Evolutionary conservation across 129 eudicot genomes (phyloP), one percentile per base, ranked within the genome.

Genomic region (Smallanthus sonchifolius): DNA sequence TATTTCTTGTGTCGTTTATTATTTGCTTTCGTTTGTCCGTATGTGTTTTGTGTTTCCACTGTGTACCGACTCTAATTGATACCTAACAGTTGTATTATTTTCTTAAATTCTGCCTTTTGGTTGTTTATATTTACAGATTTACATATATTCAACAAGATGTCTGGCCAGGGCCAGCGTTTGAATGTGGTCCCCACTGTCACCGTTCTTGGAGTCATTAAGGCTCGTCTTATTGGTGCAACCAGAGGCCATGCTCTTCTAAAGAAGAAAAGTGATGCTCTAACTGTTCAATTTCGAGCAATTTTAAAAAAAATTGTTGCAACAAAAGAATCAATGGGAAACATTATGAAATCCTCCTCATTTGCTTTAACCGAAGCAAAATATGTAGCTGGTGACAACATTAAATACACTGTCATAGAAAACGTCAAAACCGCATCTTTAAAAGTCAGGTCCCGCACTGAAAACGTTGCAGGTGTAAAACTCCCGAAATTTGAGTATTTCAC

Each of bases 161-260:
- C 98, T 64, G 98, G 98, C 56, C 95, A 89, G 77, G 82, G 65
- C 77, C 91, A 87, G 84, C 98, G 98, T 49, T 75, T 89, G 71
- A 89, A 83, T 81, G 96, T 92, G 35, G 96, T 89, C 72, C 98
- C 98, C 34, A 92, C 98, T 7, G 96, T 92, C 30, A 92, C 98
- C 0, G 77, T 89, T 74, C 98, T 92, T 55, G 98, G 95, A 57
- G 95, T 87, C 38, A 76, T 92, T 32, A 92, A 92, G 76, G 95
- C 98, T 30, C 94, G 98, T 69, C 95, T 92, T 35, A 73, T 89
- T 13, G 98, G 98, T 62, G 98, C 98, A 47, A 92, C 98, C 28
- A 87, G 98, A 78, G 98, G 98, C 77, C 98, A 89, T 59, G 98
- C 98, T 59, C 85, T 92, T 63, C 87, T 92, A 68, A 92, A 92